Percentiles rank a stretch among this genome's conserved stretches.
Evolutionary conservation across 108 stramenopile genomes (phyloP).

Genomic region (Skeletonema tropicum): DNA sequence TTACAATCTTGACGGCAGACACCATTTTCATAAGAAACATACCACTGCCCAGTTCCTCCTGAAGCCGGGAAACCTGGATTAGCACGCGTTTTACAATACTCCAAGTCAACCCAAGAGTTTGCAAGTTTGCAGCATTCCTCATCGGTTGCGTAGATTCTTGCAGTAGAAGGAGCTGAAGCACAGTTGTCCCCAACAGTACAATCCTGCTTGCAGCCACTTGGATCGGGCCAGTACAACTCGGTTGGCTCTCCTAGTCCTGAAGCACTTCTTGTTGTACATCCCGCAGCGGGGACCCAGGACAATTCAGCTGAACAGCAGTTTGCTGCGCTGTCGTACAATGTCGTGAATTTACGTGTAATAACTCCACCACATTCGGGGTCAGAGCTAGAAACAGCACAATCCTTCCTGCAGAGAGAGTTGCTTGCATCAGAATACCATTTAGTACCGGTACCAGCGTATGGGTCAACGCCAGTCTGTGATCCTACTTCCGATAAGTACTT

Average conservation of each 20-base stretch:
- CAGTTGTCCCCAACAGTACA: constrained; percentile 1
- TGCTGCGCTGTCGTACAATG: background rate
- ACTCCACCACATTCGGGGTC: background rate
- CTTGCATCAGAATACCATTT: background rate
- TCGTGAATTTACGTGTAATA: background rate
- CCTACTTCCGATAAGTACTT: too few relatives aligned
- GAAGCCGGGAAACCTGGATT: too few relatives aligned
- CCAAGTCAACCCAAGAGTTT: background rate
- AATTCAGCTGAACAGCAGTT: too few relatives aligned
- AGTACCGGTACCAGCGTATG: background rate
- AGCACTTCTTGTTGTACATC: background rate
- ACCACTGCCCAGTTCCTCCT: too few relatives aligned
- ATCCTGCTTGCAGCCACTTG: background rate
- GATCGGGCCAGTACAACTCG: background rate
- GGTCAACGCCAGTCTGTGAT: too few relatives aligned
- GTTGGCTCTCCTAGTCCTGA: background rate
- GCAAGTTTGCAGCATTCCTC: background rate
- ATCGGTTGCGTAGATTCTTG: background rate
- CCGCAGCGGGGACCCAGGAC: background rate
- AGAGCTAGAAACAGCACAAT: background rate
- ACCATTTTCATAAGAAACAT: too few relatives aligned
- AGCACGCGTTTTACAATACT: background rate
- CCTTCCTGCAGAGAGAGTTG: background rate
- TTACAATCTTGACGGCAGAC: background rate
- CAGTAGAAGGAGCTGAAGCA: background rate